Base-by-base conservation (phyloP, 306 rosid species). In the Lathyrus sativus region DNA sequence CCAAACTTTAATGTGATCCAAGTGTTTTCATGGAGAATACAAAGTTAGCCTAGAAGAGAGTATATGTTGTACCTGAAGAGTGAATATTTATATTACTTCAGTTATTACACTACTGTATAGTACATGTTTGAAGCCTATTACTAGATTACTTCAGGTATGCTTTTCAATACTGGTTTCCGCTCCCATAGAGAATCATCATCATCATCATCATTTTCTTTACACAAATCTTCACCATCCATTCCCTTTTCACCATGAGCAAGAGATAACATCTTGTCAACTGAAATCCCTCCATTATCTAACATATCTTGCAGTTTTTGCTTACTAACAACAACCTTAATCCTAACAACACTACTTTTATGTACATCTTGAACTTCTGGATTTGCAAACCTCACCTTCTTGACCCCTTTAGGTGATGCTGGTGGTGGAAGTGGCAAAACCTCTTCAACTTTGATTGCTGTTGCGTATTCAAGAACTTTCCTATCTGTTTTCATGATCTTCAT, bases 141-240 rank as follows among this genome's bases (percentile, higher is more conserved):
- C 85, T 86, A 87, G 79, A 80, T 80, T 56, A 80, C 62, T 92
- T 92, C 98, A 7, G 96, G 79, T 83, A 92, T 89, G 78, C 85
- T 88, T 73, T 89, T 81, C 15, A 92, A 82, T 10, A 7, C 85
- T 37, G 98, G 96, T 72, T 83, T 89, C 96, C 96, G 86, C 45
- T 35, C 39, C 0, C 60, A 84, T 12, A 49, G 46, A 49, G 61
- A 56, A 8, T 59, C 62, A 67, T 62, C 84, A 4, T 59, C 62
- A 67, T 62, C 84, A 4, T 70, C 75, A 6, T 24, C 26, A 24
- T 45, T 48, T 24, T 58, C 53, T 17, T 43, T 5, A 8, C 62
- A 51, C 54, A 76, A 61, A 59, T 68, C 71, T 74, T 60, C 76
- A 24, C 24, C 2, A 22, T 22, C 24, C 24, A 22, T 22, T 22